Conservation (phyloP, 2,329 filamentous ascomycete species). For the Aspergillus fructus region DNA sequence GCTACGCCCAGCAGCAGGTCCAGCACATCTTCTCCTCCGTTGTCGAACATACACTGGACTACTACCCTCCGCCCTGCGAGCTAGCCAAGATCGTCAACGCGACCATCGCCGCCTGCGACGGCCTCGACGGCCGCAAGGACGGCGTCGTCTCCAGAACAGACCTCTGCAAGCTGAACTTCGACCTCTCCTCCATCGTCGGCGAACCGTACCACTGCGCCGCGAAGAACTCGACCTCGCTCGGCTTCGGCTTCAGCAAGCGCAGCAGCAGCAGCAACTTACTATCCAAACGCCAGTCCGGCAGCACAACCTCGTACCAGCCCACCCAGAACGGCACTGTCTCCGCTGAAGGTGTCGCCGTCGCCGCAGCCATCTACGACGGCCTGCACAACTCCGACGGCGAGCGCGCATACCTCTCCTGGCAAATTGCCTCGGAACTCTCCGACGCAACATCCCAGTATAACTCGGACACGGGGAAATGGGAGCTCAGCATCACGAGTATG, state of each 20-base stretch:
- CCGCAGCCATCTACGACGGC: slow-evolving; percentile 40
- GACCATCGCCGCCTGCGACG: slow-evolving; percentile 56
- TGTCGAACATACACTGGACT: slow-evolving; percentile 42
- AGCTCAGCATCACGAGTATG: slow-evolving; percentile 29
- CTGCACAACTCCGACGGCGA: slow-evolving; percentile 42
- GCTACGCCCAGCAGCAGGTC: slow-evolving; percentile 46
- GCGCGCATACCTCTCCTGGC: slow-evolving; percentile 42
- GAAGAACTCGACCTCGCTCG: slow-evolving; percentile 25
- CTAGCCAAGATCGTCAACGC: slow-evolving; percentile 46
- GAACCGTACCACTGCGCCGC: slow-evolving; percentile 46
- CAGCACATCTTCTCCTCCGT: slow-evolving; percentile 41
- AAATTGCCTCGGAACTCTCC: slow-evolving; percentile 28
- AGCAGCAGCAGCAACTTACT: not conserved
- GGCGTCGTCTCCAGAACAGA: slow-evolving; percentile 54
- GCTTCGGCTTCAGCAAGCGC: slow-evolving; percentile 30
- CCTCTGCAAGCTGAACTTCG: slow-evolving; percentile 48
- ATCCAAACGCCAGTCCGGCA: slow-evolving; percentile 17
- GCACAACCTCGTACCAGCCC: slow-evolving; percentile 26
- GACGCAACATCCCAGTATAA: slow-evolving; percentile 29
- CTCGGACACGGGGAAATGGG: slow-evolving; percentile 29
- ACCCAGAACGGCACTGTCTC: slow-evolving; percentile 33
- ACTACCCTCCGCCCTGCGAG: slow-evolving; percentile 42
- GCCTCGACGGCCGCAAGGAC: slow-evolving; percentile 55
- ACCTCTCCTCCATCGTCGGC: slow-evolving; percentile 50
- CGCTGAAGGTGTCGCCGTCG: slow-evolving; percentile 32